Evolutionary conservation across 768 basidiomycete species (phyloP), one percentile per base, ranked within the genome.

Genomic region (Xerocomellus chrysenteron): DNA sequence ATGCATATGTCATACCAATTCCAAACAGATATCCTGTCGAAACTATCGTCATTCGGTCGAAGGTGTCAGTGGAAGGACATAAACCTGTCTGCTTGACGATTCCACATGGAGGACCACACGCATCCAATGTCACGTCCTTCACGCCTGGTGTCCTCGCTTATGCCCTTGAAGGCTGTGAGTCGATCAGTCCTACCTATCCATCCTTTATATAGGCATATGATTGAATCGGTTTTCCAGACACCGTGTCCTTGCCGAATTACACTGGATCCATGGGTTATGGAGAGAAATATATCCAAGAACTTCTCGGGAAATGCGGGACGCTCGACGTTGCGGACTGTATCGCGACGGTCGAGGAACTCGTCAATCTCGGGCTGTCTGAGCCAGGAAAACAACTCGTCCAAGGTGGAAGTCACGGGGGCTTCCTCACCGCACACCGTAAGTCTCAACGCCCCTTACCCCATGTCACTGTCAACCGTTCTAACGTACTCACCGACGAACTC

Each of bases 361-460:
- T 84, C 33, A 63, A 70, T 14, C 67, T 79, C 5, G 81, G 81
- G 1, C 68, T 88, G 1, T 78, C 84, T 1, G 71, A 75, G 42
- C 65, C 75, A 14, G 83, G 81, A 8, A 81, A 79, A 57, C 79
- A 83, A 49, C 75, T 87, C 32, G 65, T 88, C 1, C 73, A 73
- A 49, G 88, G 88, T 5, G 88, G 88, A 40, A 86, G 83, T 45
- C 89, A 91, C 56, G 87, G 87, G 0, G 88, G 88, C 2, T 89
- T 86, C 65, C 73, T 88, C 14, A 59, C 78, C 1, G 80, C 77
- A 0, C 85, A 87, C 62, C 70, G 84, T 86, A 62, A 59, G 84
- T 74, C 21, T 24, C 52, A 17, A 10, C 16, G 17, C 37, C 47
- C 28, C 16, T n/a, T n/a, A n/a, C n/a, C n/a, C n/a, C n/a, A n/a